These are phyloP conservation scores for Daldinia childiae DNA, from an alignment of 495 filamentous ascomycete species.

Conservation along the genomic window DNA sequence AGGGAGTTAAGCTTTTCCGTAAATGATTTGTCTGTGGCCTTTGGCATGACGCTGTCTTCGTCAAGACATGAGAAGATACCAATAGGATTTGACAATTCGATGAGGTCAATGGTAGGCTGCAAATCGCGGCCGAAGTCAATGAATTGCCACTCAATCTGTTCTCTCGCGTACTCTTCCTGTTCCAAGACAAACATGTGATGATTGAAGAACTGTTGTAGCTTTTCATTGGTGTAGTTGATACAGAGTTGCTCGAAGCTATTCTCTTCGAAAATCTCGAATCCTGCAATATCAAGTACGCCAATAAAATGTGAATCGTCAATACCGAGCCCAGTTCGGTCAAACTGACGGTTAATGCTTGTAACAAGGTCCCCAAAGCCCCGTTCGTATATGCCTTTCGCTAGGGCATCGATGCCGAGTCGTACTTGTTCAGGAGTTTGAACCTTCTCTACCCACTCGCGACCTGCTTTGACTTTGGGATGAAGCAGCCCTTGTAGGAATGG, in stretches of 20 bases:
- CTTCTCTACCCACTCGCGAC: constrained; percentile 97
- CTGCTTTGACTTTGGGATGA: constrained; percentile 93
- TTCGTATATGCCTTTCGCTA: constrained; percentile 98
- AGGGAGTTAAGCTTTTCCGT: constrained; percentile 96
- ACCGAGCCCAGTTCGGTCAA: constrained; percentile 80
- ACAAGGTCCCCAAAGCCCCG: constrained; percentile 94
- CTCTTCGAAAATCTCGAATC: constrained; percentile 97
- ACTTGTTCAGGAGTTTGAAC: constrained; percentile 98
- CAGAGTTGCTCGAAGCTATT: constrained; percentile 99
- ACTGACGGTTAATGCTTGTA: constrained; percentile 86
- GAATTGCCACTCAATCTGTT: constrained; percentile 99
- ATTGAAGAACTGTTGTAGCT: constrained; percentile 99
- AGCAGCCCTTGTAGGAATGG: constrained; percentile 88
- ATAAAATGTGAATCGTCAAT: constrained; percentile 94
- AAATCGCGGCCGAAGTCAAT: constrained; percentile 98
- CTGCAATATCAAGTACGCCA: constrained; percentile 98
- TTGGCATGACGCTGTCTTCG: constrained; percentile 99
- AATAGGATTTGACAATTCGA: constrained; percentile 94
- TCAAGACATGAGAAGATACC: constrained; percentile 99
- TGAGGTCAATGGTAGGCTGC: constrained; percentile 97
- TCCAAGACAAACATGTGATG: constrained; percentile 99
- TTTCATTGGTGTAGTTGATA: constrained; percentile 99
- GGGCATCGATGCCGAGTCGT: constrained; percentile 84
- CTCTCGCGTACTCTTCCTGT: constrained; percentile 97
- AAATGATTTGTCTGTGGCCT: constrained; percentile 95